A percentile compares a stretch with the other conserved stretches of the same genome.
These are phyloP conservation scores for Endogone sp. DNA, from an alignment of 192 early-diverging fungal genomes.

Conservation along the genomic window DNA sequence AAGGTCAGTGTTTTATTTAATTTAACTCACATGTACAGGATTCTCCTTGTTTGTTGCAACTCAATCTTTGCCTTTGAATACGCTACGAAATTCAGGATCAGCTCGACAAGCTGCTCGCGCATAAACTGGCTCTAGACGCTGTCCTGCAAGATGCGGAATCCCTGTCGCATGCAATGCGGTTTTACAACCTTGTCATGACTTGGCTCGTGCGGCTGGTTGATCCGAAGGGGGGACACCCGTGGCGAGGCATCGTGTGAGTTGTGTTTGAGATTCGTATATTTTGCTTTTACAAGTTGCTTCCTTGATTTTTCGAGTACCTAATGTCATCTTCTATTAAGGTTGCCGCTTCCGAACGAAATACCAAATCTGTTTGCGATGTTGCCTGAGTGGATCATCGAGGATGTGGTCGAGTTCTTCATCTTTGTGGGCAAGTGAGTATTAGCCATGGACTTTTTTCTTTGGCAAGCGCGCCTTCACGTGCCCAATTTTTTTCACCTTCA, in stretches of 20 bases:
- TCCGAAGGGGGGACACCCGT: conserved; percentile 42
- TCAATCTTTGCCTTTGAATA: conserved; percentile 10
- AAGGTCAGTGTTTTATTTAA: conserved; percentile 13
- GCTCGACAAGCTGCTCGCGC: conserved; percentile 63
- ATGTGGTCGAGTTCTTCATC: conserved; percentile 77
- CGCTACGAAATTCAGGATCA: conserved; percentile 35
- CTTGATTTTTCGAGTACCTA: too few relatives aligned
- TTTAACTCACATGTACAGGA: background rate
- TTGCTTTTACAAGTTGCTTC: too few relatives aligned
- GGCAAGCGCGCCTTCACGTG: conserved; percentile 9
- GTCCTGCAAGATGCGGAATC: conserved; percentile 71
- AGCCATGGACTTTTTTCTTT: conserved; percentile 29
- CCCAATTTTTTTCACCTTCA: background rate
- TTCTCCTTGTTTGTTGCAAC: background rate
- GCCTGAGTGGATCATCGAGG: conserved; percentile 93
- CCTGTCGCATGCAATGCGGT: conserved; percentile 62
- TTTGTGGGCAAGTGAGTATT: conserved; percentile 59
- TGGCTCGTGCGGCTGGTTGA: conserved; percentile 81
- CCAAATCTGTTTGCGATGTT: conserved; percentile 66
- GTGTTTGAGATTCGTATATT: too few relatives aligned
- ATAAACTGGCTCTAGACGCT: conserved; percentile 70
- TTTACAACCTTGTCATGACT: conserved; percentile 88
- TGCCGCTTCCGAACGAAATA: conserved; percentile 53
- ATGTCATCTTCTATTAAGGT: too few relatives aligned
- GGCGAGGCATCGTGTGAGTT: conserved; percentile 7